Evolutionary conservation across 495 filamentous ascomycete species (phyloP).

Genomic region (Aspergillus funiculosus): DNA sequence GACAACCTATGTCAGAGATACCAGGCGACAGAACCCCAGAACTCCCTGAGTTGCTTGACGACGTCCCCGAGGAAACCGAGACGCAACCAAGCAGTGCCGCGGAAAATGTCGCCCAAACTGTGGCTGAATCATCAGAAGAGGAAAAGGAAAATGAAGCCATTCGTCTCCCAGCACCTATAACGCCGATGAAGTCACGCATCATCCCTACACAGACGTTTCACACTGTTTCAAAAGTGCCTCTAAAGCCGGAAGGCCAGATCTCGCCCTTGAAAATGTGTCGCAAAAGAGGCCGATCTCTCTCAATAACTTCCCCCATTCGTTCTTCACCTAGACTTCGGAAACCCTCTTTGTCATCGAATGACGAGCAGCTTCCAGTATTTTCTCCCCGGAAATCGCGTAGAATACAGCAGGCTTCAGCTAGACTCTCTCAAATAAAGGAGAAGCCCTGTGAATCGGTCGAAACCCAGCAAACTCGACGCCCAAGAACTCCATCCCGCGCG

Average conservation of each 20-base stretch:
- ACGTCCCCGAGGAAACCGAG: neutral
- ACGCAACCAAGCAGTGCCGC: neutral
- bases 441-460: constrained; percentile 3
- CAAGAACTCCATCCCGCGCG: constrained; percentile 18
- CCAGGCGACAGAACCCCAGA: constrained; percentile 1
- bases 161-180: constrained; percentile 28
- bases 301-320: constrained; percentile 34
- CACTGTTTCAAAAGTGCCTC: constrained; percentile 70
- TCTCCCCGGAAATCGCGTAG: constrained; percentile 26
- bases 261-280: constrained; percentile 52
- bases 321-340: constrained; percentile 32
- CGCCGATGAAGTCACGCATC: constrained; percentile 26
- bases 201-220: constrained; percentile 48
- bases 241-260: constrained; percentile 61
- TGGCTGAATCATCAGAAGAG: constrained; percentile 15
- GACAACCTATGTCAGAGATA: constrained; percentile 17
- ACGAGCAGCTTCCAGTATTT: constrained; percentile 16
- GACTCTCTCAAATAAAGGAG: constrained; percentile 17
- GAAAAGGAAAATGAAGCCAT: constrained; percentile 31
- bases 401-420: constrained; percentile 19
- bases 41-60: neutral
- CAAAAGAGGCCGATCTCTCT: constrained; percentile 48
- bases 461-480: neutral
- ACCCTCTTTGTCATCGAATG: constrained; percentile 18
- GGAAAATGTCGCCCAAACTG: constrained; percentile 3